Percentiles rank a stretch among this genome's conserved stretches.
phyloP scores from a whole-genome alignment of 2,329 filamentous ascomycete genomes.

The Verticillium nonalfalfae region DNA sequence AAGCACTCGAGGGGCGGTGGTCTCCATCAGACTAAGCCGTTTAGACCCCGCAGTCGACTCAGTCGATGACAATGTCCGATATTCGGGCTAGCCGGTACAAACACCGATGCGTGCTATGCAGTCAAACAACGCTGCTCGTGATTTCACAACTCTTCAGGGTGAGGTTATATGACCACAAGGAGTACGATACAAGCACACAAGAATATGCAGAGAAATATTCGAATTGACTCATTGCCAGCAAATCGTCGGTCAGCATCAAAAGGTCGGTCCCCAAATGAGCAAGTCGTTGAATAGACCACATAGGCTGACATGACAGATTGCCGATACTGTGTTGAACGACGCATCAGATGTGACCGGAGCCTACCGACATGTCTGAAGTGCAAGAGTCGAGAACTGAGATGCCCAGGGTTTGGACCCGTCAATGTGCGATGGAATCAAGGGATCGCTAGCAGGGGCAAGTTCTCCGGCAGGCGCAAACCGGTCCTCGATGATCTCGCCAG shows the following conservation, averaged over 20 bases:
- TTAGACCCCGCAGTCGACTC: not conserved
- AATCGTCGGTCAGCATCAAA: conserved; percentile 11
- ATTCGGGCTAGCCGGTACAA: not conserved
- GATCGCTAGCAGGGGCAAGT: conserved; percentile 13
- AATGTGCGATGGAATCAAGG: conserved; percentile 14
- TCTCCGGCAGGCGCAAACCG: conserved; percentile 10
- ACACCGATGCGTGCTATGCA: not conserved
- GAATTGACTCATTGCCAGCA: conserved; percentile 9
- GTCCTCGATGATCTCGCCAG: not conserved
- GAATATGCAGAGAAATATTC: conserved; percentile 8
- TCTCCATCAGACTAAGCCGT: not conserved
- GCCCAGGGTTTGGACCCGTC: conserved; percentile 11
- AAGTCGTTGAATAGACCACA: not conserved
- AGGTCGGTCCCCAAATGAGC: conserved; percentile 2
- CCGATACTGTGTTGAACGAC: conserved; percentile 11
- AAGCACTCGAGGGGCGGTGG: not conserved
- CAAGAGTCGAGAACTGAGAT: conserved; percentile 9
- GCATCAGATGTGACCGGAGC: conserved; percentile 15
- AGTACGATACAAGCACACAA: not conserved
- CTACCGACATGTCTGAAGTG: conserved; percentile 13
- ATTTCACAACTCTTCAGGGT: not conserved
- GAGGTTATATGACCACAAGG: not conserved
- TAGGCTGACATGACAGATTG: conserved; percentile 8
- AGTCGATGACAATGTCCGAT: not conserved
- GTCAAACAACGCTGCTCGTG: too few species aligned